A percentile compares a stretch with the other conserved stretches of the same genome.
Conservation (phyloP, 31 red algal species). For the Asparagopsis taxiformis region DNA sequence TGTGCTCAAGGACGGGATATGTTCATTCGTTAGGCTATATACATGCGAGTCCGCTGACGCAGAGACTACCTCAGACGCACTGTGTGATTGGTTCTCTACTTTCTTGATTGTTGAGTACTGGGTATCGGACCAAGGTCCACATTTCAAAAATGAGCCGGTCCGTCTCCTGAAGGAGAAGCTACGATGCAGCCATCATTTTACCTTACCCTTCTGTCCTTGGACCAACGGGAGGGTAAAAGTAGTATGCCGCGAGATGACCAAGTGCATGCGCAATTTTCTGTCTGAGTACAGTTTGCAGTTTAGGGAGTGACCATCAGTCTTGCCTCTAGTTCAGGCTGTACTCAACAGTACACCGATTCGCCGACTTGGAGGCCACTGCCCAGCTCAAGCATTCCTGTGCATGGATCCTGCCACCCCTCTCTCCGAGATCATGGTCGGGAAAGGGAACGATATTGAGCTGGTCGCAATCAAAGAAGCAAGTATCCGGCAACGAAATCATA, state of each 20-base stretch:
- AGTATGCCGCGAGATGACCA: background rate
- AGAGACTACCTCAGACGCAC: background rate
- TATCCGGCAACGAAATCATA: background rate
- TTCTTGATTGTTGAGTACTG: background rate
- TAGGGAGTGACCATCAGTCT: background rate
- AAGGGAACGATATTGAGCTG: background rate
- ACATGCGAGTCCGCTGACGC: background rate
- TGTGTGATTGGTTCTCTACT: conserved; percentile 4
- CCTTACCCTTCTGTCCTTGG: conserved; percentile 2
- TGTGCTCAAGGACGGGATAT: background rate
- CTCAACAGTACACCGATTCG: background rate
- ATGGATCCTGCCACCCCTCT: no score
- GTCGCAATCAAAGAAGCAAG: background rate
- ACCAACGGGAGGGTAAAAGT: conserved; percentile 16
- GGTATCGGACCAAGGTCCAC: conserved; percentile 6
- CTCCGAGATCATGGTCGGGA: background rate
- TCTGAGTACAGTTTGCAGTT: background rate
- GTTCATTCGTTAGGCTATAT: background rate
- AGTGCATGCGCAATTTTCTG: background rate
- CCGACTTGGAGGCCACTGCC: no score
- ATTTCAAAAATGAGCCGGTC: conserved; percentile 22
- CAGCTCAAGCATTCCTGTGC: no score
- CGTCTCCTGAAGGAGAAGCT: background rate
- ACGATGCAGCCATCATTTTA: conserved; percentile 11
- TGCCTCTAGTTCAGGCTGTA: background rate